These are phyloP conservation scores for Alternaria ethzedia DNA, from an alignment of 2,329 filamentous ascomycete genomes.

Conservation along the genomic window DNA sequence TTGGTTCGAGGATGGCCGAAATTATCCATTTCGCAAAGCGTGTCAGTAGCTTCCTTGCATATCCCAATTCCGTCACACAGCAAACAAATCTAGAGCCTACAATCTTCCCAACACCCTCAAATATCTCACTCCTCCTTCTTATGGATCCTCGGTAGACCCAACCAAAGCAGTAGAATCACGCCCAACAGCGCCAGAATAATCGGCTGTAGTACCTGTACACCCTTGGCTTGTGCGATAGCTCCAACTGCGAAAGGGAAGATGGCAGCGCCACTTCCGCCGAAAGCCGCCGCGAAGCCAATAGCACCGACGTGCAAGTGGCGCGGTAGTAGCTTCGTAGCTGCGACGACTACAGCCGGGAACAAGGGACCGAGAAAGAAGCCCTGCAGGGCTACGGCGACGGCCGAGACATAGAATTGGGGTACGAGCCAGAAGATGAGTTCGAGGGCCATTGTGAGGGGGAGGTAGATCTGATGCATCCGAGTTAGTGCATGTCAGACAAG, in stretches of 20 bases:
- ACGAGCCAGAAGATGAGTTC: conserved; percentile 83
- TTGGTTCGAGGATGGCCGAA: neutral
- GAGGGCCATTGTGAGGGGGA: conserved; percentile 67
- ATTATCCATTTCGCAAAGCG: neutral
- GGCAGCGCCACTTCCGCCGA: conserved; percentile 77
- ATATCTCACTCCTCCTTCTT: conserved; percentile 47
- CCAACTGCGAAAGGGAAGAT: conserved; percentile 70
- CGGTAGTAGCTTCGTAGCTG: conserved; percentile 76
- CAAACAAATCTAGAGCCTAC: neutral
- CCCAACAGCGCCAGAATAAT: conserved; percentile 63
- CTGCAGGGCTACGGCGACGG: conserved; percentile 72
- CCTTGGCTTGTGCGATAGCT: conserved; percentile 68
- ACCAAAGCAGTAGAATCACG: conserved; percentile 60
- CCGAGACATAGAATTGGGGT: conserved; percentile 75
- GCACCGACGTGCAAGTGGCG: conserved; percentile 76
- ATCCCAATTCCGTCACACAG: neutral
- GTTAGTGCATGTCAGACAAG: neutral
- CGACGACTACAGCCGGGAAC: conserved; percentile 77
- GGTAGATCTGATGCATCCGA: conserved; percentile 59
- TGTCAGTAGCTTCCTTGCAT: neutral
- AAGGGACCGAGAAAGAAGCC: conserved; percentile 83
- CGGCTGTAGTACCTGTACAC: conserved; percentile 66
- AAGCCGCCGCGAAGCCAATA: conserved; percentile 80
- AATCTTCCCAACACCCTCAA: neutral
- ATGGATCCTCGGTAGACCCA: conserved; percentile 55